These are phyloP conservation scores for Nevesoporus exiguus DNA, from an alignment of 768 basidiomycete genomes.

Conservation along the genomic window DNA sequence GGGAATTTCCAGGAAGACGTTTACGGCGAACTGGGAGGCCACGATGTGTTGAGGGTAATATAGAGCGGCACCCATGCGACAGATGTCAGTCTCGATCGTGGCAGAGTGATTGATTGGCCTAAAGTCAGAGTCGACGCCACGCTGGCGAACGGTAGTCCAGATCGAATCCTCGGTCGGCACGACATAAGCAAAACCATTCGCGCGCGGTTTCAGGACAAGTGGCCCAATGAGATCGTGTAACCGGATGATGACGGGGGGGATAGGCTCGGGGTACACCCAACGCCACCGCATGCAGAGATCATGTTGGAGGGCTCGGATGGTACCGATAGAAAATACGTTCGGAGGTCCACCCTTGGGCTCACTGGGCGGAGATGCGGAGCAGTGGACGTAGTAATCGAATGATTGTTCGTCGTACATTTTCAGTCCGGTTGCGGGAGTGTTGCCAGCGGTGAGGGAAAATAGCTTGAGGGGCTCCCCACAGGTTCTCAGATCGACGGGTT, in stretches of 20 bases:
- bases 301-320: conserved; percentile 10
- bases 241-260: conserved; percentile 22
- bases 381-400: conserved; percentile 5
- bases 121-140: conserved; percentile 11
- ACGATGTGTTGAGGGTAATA: conserved; percentile 18
- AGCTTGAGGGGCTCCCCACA: not conserved
- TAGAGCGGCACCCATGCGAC: not conserved
- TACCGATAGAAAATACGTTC: conserved; percentile 7
- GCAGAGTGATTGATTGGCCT: conserved; percentile 1
- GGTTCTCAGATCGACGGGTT: not conserved
- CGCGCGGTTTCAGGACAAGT: not conserved
- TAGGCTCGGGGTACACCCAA: conserved; percentile 16
- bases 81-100: not conserved
- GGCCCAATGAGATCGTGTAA: conserved; percentile 13
- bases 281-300: conserved; percentile 6
- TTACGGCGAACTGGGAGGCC: conserved; percentile 23
- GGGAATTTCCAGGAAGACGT: conserved; percentile 20
- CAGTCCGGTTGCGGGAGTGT: conserved; percentile 6
- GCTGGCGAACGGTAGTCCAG: conserved; percentile 12
- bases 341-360: not conserved
- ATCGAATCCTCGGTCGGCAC: conserved; percentile 11
- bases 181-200: conserved; percentile 6
- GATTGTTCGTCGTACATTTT: conserved; percentile 1
- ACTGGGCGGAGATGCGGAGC: not conserved
- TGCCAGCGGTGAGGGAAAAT: conserved; percentile 7